Conservation (phyloP, 2,329 filamentous ascomycete species). For the Aureobasidium sp. region DNA sequence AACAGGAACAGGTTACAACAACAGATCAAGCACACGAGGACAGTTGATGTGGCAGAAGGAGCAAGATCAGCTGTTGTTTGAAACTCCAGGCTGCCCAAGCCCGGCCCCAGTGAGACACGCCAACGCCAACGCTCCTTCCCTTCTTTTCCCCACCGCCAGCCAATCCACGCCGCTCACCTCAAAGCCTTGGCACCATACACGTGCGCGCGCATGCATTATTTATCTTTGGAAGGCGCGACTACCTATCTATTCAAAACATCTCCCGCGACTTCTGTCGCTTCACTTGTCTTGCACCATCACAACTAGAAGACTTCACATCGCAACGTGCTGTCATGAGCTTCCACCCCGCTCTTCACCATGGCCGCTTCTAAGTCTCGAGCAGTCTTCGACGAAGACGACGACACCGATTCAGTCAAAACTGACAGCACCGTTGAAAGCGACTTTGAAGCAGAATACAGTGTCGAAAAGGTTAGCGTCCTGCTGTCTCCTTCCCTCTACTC, state of each 20-base stretch:
- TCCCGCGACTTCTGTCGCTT: not conserved
- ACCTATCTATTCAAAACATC: not conserved
- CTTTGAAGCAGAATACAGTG: slow-evolving; percentile 20
- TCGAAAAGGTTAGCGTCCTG: slow-evolving; percentile 17
- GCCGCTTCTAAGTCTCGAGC: not conserved
- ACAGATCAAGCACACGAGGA: not conserved
- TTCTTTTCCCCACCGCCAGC: not conserved
- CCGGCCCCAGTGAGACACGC: not conserved
- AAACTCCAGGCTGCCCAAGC: slow-evolving; percentile 8
- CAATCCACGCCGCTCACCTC: not conserved
- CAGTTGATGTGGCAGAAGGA: not conserved
- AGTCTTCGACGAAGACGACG: not conserved
- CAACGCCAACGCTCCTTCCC: not conserved
- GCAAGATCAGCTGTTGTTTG: slow-evolving; percentile 3
- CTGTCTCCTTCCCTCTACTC: too few species aligned
- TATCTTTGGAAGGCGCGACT: not conserved
- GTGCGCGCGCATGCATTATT: not conserved
- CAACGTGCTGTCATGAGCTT: not conserved
- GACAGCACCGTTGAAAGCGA: slow-evolving; percentile 18
- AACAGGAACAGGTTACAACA: not conserved
- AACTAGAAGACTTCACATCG: not conserved
- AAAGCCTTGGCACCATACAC: not conserved
- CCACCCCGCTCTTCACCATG: not conserved
- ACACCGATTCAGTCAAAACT: slow-evolving; percentile 7
- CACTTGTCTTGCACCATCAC: not conserved